phyloP scores from a whole-genome alignment of 2,329 filamentous ascomycete genomes.

The Epichloe sylvatica region DNA sequence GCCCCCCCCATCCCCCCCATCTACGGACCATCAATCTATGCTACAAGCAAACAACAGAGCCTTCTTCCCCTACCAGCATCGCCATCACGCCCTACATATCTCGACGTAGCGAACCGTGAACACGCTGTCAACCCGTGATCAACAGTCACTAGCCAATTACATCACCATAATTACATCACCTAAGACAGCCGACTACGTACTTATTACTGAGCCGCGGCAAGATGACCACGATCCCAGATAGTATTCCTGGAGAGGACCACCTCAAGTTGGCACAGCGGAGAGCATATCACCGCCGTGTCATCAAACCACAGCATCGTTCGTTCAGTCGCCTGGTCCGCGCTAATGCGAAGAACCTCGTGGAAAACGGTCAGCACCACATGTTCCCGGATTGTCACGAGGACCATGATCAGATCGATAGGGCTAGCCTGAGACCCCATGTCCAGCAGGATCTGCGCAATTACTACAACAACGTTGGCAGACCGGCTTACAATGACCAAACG shows the following conservation, averaged over 20 bases:
- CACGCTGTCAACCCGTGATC: background rate
- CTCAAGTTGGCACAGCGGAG: background rate
- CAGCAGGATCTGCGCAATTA: conserved; percentile 5
- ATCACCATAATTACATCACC: background rate
- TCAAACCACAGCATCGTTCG: conserved; percentile 3
- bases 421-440: conserved; percentile 6
- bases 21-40: background rate
- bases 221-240: background rate
- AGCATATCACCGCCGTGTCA: conserved; percentile 1
- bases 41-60: background rate
- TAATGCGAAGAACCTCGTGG: conserved; percentile 18
- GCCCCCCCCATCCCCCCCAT: background rate
- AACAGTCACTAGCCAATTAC: too few species aligned
- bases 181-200: background rate
- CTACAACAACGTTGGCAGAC: background rate
- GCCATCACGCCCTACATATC: background rate
- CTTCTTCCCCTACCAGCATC: background rate
- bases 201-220: background rate
- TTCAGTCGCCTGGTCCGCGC: conserved; percentile 18
- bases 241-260: background rate
- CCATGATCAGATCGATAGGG: conserved; percentile 11
- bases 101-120: background rate
- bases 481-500: background rate
- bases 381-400: conserved; percentile 4
- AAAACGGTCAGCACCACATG: conserved; percentile 6